Evolutionary conservation across 805 yeast species (phyloP).

Genomic region (Monosporozyma servazzii): DNA sequence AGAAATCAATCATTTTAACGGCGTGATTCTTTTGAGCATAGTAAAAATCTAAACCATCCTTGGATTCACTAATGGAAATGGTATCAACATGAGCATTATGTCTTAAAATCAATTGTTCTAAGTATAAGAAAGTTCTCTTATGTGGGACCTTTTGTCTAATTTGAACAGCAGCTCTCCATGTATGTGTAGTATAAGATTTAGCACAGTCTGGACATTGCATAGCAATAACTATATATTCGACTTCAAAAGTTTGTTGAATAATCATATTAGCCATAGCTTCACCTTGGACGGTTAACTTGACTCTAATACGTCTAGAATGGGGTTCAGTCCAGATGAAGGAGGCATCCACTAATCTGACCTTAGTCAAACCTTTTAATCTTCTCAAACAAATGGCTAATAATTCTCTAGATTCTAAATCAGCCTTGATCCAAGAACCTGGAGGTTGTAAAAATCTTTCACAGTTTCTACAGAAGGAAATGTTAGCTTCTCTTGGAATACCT

Average conservation of each 20-base stretch:
- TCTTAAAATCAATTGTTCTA: slow-evolving; percentile 88
- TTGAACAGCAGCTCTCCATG: slow-evolving; percentile 97
- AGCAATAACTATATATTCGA: slow-evolving; percentile 85
- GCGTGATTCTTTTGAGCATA: slow-evolving; percentile 88
- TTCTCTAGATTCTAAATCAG: slow-evolving; percentile 87
- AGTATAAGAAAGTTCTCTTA: slow-evolving; percentile 89
- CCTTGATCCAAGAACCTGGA: slow-evolving; percentile 86
- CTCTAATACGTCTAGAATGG: slow-evolving; percentile 87
- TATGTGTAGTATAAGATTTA: slow-evolving; percentile 88
- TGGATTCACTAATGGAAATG: slow-evolving; percentile 82
- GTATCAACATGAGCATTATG: slow-evolving; percentile 93
- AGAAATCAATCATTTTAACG: slow-evolving; percentile 84
- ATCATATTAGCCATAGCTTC: slow-evolving; percentile 90
- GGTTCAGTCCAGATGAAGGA: slow-evolving; percentile 98
- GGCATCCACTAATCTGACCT: slow-evolving; percentile 85
- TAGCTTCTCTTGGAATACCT: slow-evolving; percentile 90
- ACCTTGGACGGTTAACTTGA: slow-evolving; percentile 90
- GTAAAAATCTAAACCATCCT: slow-evolving; percentile 92
- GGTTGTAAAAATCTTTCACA: slow-evolving; percentile 96
- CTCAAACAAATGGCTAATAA: slow-evolving; percentile 82
- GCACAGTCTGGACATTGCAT: slow-evolving; percentile 99
- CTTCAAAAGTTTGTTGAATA: slow-evolving; percentile 89
- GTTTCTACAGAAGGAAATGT: slow-evolving; percentile 88
- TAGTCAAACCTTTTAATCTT: slow-evolving; percentile 76
- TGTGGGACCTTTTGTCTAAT: slow-evolving; percentile 96